Base-by-base conservation (phyloP, 352 stramenopile species). In the Pythium scleroteichum region DNA sequence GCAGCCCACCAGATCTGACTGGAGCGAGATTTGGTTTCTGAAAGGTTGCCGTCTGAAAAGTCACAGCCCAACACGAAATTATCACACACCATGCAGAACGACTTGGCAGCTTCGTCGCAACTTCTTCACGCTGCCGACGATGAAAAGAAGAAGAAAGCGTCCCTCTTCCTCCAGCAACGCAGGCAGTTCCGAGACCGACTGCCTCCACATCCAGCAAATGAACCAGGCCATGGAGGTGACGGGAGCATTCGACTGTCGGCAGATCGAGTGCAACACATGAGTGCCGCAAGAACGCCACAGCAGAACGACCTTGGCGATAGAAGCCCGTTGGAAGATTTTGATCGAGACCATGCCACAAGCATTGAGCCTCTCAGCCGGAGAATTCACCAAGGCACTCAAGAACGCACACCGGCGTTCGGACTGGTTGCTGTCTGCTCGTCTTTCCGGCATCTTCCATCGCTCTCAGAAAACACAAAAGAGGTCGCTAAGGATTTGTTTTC, bases 401-500 rank as follows among this genome's bases (percentile, higher is more conserved):
- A 35, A 35, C 29, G 29, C 29, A n/a, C n/a, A 24, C 13, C 54
- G 19, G 40, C 49, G 8, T 87, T 82, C 49, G 78, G 61, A n/a
- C 29, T 93, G 19, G 71, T 91, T 2, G 71, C 75, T 0, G 79
- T 80, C 4, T 79, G 73, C 4, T 87, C 75, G 24, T 69, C 45
- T 7, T 91, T 90, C 40, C 78, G 73, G 9, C 71, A 87, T 49
- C 64, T 91, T 1, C 81, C 81, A 0, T 59, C 63, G 8, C 42
- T 91, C 1, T 73, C 79, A 4, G 76, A 86, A 42, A 75, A 77
- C 38, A 79, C 68, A 0, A 89, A 87, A 59, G 75, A 86, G 7
- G 69, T 82, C 13, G 84, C 82, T 5, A 76, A 48, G 4, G 48
- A 59, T 10, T 61, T 94, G 10, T 90, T 85, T 23, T 51, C 87